Evolutionary conservation across 306 rosid species (phyloP), one percentile per base, ranked within the genome.

Genomic region (Rosa chinensis): DNA sequence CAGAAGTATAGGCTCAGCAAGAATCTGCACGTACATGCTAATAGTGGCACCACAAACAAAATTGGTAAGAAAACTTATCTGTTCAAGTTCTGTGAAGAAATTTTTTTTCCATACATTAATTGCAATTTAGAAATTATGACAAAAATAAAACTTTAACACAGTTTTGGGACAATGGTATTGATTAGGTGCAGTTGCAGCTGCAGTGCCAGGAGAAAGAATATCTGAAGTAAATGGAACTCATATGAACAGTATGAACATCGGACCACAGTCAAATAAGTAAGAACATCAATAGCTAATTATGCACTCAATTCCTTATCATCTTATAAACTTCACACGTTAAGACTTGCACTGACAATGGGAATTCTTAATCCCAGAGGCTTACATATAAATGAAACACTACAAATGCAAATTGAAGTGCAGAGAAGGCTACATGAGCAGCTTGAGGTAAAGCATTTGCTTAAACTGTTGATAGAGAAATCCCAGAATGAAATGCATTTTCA

Each of bases 1-100:
- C 92, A 93, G 97, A 93, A 93, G 81, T 93, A 92, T 78, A 93
- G 98, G 86, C 91, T 93, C 53, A 90, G 96, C 84, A 92, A 84
- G 85, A 89, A 80, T 80, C 80, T 87, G 80, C 90, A 87, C 48
- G 96, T 95, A 64, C 98, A 91, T 77, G 68, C 87, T 47, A 91
- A 63, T 66, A 73, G 80, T 59, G 87, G 84, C n/a, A 28, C 32
- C 66, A 75, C 88, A 53, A 89, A 72, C 77, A 93, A 88, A 87
- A 82, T 81, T 8, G 91, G 97, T 93, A 84, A 86, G 83, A 71
- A 35, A 48, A 21, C 16, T 53, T 21, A 39, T 39, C 25, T 40
- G 17, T 66, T 16, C n/a, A 42, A 62, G 5, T 77, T 21, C 80
- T 47, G 5, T n/a, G n/a, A 37, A 10, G 35, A 63, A 49, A 39